phyloP scores from a whole-genome alignment of 208 protist genomes.

The Polymyxa betae region DNA sequence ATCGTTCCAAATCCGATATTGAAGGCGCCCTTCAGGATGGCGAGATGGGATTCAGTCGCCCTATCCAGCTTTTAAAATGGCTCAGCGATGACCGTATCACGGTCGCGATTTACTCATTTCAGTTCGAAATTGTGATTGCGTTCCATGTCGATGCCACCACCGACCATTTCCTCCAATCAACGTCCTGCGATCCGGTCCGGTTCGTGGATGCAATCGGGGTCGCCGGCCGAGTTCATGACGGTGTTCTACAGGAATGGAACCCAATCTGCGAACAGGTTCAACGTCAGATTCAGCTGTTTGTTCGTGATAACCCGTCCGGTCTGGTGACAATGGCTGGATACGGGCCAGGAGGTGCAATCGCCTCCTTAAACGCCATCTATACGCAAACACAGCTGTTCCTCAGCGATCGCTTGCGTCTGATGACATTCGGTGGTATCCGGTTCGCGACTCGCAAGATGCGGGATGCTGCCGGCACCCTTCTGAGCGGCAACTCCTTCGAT shows the following conservation, averaged over 20 bases:
- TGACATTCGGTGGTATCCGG: background rate
- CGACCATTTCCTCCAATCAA: background rate
- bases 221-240: background rate
- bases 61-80: background rate
- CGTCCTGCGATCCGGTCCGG: background rate
- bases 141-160: background rate
- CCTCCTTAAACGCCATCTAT: conserved; percentile 10
- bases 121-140: background rate
- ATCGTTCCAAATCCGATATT: background rate
- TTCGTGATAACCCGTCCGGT: background rate
- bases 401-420: background rate
- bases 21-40: background rate
- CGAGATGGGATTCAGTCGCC: background rate
- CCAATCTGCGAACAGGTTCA: background rate
- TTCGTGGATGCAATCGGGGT: background rate
- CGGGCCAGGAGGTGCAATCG: background rate
- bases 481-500: background rate
- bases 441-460: background rate
- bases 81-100: background rate
- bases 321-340: background rate
- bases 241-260: background rate
- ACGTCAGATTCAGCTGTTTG: background rate
- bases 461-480: background rate
- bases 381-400: conserved; percentile 16
- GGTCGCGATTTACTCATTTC: background rate